Conservation (phyloP, 176 grass and related monocot species). For the Musa troglodytarum region DNA sequence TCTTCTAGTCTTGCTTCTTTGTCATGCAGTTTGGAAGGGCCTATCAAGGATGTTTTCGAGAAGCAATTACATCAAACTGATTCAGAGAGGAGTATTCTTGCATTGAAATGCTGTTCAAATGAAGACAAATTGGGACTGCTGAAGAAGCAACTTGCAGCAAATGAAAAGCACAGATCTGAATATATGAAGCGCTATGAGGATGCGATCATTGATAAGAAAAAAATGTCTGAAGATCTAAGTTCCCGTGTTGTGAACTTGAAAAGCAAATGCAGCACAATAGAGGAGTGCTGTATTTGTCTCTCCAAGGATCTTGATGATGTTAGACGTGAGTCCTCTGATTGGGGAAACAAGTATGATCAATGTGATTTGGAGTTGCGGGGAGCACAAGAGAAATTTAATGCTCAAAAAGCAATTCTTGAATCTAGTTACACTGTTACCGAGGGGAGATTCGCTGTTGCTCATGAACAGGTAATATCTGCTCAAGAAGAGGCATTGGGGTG, state of each 20-base stretch:
- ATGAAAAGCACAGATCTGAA: constrained; percentile 62
- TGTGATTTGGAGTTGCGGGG: constrained; percentile 29
- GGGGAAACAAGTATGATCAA: constrained; percentile 52
- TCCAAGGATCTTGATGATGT: constrained; percentile 54
- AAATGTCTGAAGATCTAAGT: constrained; percentile 43
- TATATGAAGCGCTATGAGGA: constrained; percentile 56
- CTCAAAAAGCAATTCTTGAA: constrained; percentile 36
- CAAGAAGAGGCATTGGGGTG: constrained; percentile 65
- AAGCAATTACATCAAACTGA: constrained; percentile 65
- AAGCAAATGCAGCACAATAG: constrained; percentile 62
- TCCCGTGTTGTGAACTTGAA: constrained; percentile 46
- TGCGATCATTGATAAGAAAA: constrained; percentile 59
- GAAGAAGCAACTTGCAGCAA: constrained; percentile 54
- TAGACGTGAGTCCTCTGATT: constrained; percentile 47
- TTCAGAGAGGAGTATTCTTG: constrained; percentile 50
- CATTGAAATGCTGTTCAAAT: constrained; percentile 50
- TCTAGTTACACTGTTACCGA: constrained; percentile 45
- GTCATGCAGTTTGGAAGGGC: constrained; percentile 59
- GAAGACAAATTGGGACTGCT: constrained; percentile 65
- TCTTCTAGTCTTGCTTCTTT: not conserved
- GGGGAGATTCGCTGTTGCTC: constrained; percentile 49
- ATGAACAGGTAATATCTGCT: constrained; percentile 47
- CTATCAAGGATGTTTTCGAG: constrained; percentile 57
- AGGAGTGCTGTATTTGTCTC: constrained; percentile 44
- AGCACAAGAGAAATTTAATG: constrained; percentile 35